These are phyloP conservation scores for Hygrophorus pudorinus DNA, from an alignment of 768 basidiomycete species.

Conservation along the genomic window DNA sequence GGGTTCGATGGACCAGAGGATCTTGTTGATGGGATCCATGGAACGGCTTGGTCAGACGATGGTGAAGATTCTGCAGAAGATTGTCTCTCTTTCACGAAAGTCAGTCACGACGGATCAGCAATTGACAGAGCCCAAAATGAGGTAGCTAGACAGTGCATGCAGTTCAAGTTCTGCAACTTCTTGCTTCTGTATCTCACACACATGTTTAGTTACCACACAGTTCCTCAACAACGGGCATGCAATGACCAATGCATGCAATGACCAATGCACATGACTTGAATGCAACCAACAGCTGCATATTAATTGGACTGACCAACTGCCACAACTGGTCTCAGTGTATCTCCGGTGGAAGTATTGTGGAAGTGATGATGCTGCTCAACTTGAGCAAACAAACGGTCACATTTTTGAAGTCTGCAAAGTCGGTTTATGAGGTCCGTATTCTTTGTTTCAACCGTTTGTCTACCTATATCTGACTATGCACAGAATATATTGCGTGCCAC, in stretches of 20 bases:
- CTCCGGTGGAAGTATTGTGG: background rate
- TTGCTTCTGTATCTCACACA: background rate
- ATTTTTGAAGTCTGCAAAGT: background rate
- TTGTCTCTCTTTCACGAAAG: background rate
- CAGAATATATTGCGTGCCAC: no score
- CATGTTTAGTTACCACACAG: background rate
- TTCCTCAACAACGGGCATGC: background rate
- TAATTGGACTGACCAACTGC: background rate
- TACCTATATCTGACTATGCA: no score
- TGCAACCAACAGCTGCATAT: background rate
- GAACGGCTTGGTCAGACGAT: background rate
- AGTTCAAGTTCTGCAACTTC: no score
- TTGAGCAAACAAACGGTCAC: background rate
- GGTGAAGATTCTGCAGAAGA: background rate
- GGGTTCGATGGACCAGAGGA: background rate
- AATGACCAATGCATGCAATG: background rate
- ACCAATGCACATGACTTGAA: background rate
- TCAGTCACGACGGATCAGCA: background rate
- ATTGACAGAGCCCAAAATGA: background rate
- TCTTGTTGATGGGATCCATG: background rate
- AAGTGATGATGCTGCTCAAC: background rate
- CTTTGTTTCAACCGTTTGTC: no score
- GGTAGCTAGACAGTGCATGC: background rate
- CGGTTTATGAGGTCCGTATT: no score
- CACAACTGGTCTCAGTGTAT: background rate